Conservation (phyloP, 306 rosid species). For the Abrus pulchellus region DNA sequence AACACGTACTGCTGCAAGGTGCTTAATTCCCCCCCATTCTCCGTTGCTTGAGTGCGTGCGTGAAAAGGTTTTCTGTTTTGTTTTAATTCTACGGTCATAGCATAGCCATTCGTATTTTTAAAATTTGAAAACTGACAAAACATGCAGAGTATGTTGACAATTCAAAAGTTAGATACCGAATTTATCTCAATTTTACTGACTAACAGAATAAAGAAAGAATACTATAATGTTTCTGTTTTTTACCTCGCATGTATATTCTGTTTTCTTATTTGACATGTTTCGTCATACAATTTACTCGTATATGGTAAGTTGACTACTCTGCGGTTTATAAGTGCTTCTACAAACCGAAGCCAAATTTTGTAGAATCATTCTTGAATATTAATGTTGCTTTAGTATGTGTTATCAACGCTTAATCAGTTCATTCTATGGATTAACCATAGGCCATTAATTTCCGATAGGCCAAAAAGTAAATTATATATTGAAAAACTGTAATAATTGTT, state of each 20-base stretch:
- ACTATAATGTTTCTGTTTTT: background rate
- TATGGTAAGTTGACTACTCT: background rate
- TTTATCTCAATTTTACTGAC: background rate
- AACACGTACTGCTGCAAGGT: too few relatives aligned
- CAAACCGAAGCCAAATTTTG: background rate
- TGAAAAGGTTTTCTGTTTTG: background rate
- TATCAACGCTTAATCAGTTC: background rate
- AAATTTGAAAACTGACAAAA: background rate
- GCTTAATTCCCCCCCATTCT: background rate
- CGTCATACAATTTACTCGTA: background rate
- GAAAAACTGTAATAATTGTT: background rate
- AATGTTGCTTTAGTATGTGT: background rate
- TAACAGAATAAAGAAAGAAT: background rate
- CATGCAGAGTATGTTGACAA: background rate
- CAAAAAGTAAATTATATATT: background rate
- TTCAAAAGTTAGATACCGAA: background rate
- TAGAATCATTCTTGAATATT: background rate
- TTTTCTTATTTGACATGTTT: background rate
- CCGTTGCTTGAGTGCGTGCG: background rate
- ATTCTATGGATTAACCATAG: background rate
- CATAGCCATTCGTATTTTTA: background rate
- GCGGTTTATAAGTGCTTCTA: background rate
- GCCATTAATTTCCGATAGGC: background rate
- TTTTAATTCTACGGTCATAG: slow-evolving; percentile 3
- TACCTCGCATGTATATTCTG: too few relatives aligned